Conservation (phyloP, 176 grass and related monocot genomes). For the Triticum turgidum region DNA sequence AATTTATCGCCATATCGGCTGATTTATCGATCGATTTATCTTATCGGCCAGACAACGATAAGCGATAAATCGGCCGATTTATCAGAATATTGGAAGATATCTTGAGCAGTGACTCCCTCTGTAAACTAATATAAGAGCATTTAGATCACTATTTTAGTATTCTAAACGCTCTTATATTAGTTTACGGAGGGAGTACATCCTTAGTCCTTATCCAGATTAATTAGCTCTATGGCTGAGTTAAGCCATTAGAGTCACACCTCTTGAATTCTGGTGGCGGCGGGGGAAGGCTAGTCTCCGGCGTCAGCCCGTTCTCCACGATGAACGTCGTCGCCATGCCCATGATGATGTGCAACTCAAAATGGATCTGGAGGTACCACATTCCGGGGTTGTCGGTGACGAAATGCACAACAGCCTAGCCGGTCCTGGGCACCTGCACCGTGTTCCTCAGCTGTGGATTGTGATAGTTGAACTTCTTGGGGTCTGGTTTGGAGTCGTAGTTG, state of each 20-base stretch:
- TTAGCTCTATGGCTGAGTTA: neutral
- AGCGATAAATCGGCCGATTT: no score
- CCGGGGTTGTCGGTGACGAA: constrained; percentile 19
- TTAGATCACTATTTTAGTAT: no score
- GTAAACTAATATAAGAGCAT: no score
- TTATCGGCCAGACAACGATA: no score
- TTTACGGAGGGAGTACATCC: no score
- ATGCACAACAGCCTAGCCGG: neutral
- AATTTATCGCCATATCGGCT: no score
- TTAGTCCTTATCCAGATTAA: neutral
- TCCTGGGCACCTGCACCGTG: constrained; percentile 15
- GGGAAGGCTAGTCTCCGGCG: neutral
- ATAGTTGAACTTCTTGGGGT: constrained; percentile 52
- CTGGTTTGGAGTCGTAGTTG: constrained; percentile 53
- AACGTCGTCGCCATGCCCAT: constrained; percentile 6
- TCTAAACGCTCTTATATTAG: no score
- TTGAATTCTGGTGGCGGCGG: neutral
- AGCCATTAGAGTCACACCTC: neutral
- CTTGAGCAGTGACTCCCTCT: no score
- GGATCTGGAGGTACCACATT: constrained; percentile 6
- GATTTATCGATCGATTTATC: no score
- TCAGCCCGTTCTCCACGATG: constrained; percentile 3
- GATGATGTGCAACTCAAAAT: constrained; percentile 5
- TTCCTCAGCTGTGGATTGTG: constrained; percentile 35
- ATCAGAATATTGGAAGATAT: no score